Percentiles rank a stretch among this genome's conserved stretches.
Evolutionary conservation across 129 eudicot genomes (phyloP).

Genomic region (Oenanthe sinensis): DNA sequence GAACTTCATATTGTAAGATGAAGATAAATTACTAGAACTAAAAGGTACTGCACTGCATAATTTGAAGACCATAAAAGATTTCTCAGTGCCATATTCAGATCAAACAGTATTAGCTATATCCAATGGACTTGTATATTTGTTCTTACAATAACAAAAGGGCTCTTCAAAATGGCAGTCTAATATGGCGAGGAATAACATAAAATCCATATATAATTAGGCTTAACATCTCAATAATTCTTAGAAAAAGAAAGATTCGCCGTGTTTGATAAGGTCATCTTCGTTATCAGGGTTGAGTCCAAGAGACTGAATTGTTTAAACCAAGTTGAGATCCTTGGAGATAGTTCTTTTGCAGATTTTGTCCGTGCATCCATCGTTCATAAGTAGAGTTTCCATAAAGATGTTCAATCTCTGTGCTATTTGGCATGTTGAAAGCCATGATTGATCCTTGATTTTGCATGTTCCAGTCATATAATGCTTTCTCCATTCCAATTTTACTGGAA

Average conservation of each 20-base stretch:
- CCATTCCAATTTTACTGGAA: conserved; percentile 19
- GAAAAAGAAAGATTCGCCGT: neutral
- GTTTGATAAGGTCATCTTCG: neutral
- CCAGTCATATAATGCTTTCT: conserved; percentile 29
- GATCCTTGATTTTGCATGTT: conserved; percentile 25
- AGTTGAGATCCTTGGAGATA: conserved; percentile 18
- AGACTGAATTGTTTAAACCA: conserved; percentile 38
- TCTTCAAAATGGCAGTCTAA: neutral
- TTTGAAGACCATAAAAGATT: neutral
- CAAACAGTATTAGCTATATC: neutral
- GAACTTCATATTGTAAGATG: neutral
- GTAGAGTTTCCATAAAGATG: conserved; percentile 31
- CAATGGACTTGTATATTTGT: neutral
- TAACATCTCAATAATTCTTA: neutral
- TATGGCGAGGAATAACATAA: neutral
- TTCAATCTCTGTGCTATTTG: conserved; percentile 25
- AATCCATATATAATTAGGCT: neutral
- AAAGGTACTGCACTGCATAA: neutral
- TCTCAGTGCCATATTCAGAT: neutral
- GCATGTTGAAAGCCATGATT: conserved; percentile 28
- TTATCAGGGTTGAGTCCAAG: conserved; percentile 21
- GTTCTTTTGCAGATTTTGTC: conserved; percentile 4
- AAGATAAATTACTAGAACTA: neutral
- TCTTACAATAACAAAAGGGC: neutral
- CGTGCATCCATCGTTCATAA: conserved; percentile 19